Conservation (phyloP, 2,329 filamentous ascomycete genomes). For the Alternaria consortialis region DNA sequence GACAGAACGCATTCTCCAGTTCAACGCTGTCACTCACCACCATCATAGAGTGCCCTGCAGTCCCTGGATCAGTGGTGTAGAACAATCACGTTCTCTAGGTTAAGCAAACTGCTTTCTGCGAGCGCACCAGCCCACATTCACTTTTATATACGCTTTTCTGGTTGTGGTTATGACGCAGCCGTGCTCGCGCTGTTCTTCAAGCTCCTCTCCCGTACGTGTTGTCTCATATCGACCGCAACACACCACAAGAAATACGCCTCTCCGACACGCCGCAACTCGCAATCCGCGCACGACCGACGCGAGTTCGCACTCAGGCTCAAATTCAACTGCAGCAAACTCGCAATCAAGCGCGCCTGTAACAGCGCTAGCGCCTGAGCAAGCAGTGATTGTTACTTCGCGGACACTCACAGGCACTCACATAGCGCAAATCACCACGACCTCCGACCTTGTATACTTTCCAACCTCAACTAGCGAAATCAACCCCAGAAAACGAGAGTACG, state of each 20-base stretch:
- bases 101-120: not conserved
- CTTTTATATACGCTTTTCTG: not conserved
- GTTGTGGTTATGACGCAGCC: not conserved
- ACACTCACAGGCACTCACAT: not conserved
- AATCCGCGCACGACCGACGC: not conserved
- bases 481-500: not conserved
- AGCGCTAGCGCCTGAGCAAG: slow-evolving; percentile 1
- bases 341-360: not conserved
- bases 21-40: not conserved
- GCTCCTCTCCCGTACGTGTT: not conserved
- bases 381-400: slow-evolving; percentile 5
- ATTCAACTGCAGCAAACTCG: not conserved
- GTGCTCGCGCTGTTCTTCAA: not conserved
- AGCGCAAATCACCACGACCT: not conserved
- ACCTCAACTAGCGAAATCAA: not conserved
- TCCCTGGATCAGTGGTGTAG: not conserved
- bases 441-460: not conserved
- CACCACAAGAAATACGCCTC: not conserved
- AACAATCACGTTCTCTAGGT: not conserved
- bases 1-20: not conserved
- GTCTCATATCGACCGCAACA: not conserved
- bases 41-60: not conserved
- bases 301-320: not conserved
- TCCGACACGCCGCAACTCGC: not conserved
- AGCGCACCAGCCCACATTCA: not conserved